Base-by-base conservation (phyloP, 192 early-diverging fungal genomes). In the Coemansia sp. region DNA sequence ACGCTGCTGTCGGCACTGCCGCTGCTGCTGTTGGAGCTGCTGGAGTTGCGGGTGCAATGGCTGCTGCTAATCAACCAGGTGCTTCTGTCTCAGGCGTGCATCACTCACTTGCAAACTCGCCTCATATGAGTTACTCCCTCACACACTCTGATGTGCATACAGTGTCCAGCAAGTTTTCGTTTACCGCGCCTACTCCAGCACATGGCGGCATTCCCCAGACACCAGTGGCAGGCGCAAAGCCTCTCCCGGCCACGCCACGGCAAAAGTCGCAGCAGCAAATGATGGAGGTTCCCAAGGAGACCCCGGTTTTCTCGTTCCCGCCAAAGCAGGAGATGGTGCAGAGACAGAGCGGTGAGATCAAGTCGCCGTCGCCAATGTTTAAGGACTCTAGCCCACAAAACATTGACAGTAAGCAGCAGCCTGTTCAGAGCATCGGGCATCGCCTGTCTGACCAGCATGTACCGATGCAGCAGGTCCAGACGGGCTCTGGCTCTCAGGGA, bases 251-350 rank as follows among this genome's bases (percentile, higher is more conserved):
- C 2, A 52, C 72, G 30, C 72, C 72, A 10, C 37, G 34, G 24
- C 50, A 46, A 18, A 34, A 42, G 8, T 53, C 49, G 37, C 46
- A 29, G 25, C 40, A 53, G 30, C 51, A 14, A 15, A 9, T 11
- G 5, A 8, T 1, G 25, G 13, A 5, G n/a, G n/a, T 30, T 14
- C 27, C 49, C 1, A 48, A 42, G 29, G 32, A 40, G 25, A 39
- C 49, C 7, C n/a, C n/a, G n/a, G 66, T 60, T 25, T 75, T 75
- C n/a, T 56, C 55, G n/a, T 74, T 74, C 22, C 59, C 67, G 4
- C 43, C 54, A 2, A 39, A 32, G n/a, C 42, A 50, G 30, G 39
- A 48, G 28, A 26, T 53, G 43, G 30, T 28, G 14, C 28, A 46
- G 6, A 33, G 42, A 28, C 3, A 33, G 8, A 32, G 30, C 11